Conservation (phyloP, 2,329 filamentous ascomycete species). For the Penicillium aurantiogriseum region DNA sequence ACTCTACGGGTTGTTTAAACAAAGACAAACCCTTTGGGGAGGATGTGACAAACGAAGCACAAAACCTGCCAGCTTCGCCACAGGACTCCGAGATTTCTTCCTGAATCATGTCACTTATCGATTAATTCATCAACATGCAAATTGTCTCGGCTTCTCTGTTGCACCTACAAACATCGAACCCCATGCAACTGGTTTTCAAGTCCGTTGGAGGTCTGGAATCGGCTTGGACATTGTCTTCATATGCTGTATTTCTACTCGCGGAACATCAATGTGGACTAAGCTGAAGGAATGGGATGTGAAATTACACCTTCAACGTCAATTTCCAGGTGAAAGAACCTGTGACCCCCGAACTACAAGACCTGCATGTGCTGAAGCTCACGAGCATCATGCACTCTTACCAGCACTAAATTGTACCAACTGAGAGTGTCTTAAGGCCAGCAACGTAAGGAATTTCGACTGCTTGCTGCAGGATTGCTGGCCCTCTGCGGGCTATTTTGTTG, state of each 20-base stretch:
- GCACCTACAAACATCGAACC: neutral
- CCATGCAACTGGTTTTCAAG: neutral
- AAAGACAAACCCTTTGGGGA: neutral
- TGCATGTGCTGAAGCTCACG: neutral
- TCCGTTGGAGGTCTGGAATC: neutral
- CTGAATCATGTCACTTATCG: neutral
- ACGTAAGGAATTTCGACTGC: too few relatives aligned
- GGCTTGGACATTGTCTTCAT: neutral
- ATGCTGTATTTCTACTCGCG: neutral
- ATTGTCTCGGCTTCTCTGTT: neutral
- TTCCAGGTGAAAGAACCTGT: neutral
- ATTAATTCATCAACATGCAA: neutral
- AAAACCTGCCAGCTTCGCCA: neutral
- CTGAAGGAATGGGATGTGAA: neutral
- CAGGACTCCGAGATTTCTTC: neutral
- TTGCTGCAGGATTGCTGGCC: neutral
- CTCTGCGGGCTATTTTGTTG: neutral
- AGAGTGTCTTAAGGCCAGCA: neutral
- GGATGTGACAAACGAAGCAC: neutral
- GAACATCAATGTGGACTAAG: neutral
- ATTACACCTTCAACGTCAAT: neutral
- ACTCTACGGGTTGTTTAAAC: neutral
- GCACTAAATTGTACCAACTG: neutral
- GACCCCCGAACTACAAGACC: neutral
- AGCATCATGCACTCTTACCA: neutral